These are phyloP conservation scores for Diutina sp. DNA, from an alignment of 1,139 yeast genomes.

Conservation along the genomic window DNA sequence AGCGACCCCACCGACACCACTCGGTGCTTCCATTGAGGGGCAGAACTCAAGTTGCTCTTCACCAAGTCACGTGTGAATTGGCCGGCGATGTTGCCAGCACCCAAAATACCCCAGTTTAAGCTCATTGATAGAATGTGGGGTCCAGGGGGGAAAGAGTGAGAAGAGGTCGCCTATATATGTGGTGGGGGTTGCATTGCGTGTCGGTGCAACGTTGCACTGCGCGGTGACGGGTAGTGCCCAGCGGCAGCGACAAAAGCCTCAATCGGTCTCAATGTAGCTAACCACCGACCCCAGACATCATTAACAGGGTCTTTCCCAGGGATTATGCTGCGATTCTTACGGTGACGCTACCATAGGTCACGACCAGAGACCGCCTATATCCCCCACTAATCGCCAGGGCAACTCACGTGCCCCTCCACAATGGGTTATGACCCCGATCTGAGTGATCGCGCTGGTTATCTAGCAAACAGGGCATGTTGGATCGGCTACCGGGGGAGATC, in stretches of 20 bases:
- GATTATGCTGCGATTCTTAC: too few relatives aligned
- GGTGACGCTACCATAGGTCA: too few relatives aligned
- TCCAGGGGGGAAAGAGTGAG: not conserved
- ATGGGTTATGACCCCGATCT: not conserved
- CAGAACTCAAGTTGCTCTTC: slow-evolving; percentile 12
- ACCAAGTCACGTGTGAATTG: slow-evolving; percentile 25
- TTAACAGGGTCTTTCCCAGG: too few relatives aligned
- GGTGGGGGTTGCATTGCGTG: not conserved
- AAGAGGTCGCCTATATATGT: not conserved
- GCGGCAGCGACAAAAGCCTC: too few relatives aligned
- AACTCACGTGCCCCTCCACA: not conserved
- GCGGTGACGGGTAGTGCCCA: not conserved
- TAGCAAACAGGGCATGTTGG: not conserved
- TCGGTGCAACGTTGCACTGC: not conserved
- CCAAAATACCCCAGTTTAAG: slow-evolving; percentile 29
- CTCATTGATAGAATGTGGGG: not conserved
- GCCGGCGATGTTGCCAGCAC: slow-evolving; percentile 33
- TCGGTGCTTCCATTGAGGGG: slow-evolving; percentile 10
- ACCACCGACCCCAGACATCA: too few relatives aligned
- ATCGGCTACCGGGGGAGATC: not conserved
- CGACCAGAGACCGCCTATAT: too few relatives aligned
- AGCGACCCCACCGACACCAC: slow-evolving; percentile 23
- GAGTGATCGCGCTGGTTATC: not conserved
- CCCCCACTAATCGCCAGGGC: too few relatives aligned
- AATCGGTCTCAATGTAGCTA: too few relatives aligned